Evolutionary conservation across 1,139 yeast species (phyloP).

Genomic region (Chernovozyma aurita): DNA sequence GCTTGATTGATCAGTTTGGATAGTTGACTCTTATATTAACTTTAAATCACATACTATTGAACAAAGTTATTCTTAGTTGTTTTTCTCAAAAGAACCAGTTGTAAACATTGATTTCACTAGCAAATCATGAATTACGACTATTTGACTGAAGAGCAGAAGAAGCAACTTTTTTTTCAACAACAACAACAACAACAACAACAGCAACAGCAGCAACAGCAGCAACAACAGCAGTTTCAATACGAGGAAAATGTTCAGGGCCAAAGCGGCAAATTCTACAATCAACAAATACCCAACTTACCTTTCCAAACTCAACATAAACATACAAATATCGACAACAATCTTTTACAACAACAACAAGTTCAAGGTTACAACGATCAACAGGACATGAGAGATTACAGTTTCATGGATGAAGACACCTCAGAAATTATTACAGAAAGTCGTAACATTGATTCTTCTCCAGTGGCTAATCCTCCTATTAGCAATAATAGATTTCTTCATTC

Average conservation of each 20-base stretch:
- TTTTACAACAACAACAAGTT: slow-evolving; percentile 5
- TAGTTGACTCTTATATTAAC: too few species aligned
- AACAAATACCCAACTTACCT: slow-evolving; percentile 2
- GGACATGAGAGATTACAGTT: slow-evolving; percentile 14
- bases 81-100: too few species aligned
- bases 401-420: slow-evolving; percentile 41
- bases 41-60: too few species aligned
- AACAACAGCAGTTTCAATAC: slow-evolving; percentile 10
- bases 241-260: slow-evolving; percentile 11
- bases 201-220: slow-evolving; percentile 8
- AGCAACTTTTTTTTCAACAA: slow-evolving; percentile 26
- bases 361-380: slow-evolving; percentile 14
- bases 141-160: slow-evolving; percentile 32
- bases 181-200: slow-evolving; percentile 15
- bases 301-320: slow-evolving; percentile 1
- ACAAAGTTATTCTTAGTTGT: too few species aligned
- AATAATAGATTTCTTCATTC: slow-evolving; percentile 15
- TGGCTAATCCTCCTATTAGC: slow-evolving; percentile 4
- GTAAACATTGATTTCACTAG: too few species aligned
- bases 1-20: too few species aligned
- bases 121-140: slow-evolving; percentile 29
- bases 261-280: slow-evolving; percentile 7
- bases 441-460: slow-evolving; percentile 8
- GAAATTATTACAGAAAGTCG: not conserved
- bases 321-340: slow-evolving; percentile 5